Evolutionary conservation across 805 yeast species (phyloP), one percentile per base, ranked within the genome.

Genomic region (Kluyveromyces wickerhamii): DNA sequence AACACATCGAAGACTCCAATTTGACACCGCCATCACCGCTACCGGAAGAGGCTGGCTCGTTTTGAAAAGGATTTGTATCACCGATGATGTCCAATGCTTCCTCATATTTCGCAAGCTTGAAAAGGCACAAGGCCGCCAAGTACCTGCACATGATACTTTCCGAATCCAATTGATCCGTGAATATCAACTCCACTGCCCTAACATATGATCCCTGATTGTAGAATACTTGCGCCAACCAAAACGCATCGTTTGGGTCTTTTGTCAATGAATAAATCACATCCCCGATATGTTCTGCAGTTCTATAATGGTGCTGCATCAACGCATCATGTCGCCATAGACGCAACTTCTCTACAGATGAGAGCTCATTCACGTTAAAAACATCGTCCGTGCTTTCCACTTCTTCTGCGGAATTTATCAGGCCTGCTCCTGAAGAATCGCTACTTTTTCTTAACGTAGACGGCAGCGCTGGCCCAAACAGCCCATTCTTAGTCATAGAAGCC

Each of bases 311-410:
- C 48, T 88, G 95, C 79, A 82, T 77, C 37, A 82, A 58, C 0
- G 98, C 94, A 52, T 87, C 95, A 43, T 87, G 94, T 31, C 97
- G 65, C 98, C 97, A 92, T 19, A 84, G 64, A 29, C 97, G 62
- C 22, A 92, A 67, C 45, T 79, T 77, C 43, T 89, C 96, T 0
- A 88, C 92, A 38, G 83, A 92, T 0, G 95, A 72, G 26, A 55
- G 41, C 18, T 53, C 54, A 3, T 52, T 36, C 2, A 55, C 38
- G 34, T 52, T 54, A 8, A 52, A 39, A 10, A 45, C 55, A 15
- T 44, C 41, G n/a, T 44, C 34, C 5, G 45, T 37, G 1, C 44
- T 36, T 6, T 20, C 10, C 14, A 15, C 34, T 9, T n/a, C 10
- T 2, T 29, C 32, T 4, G 25, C 27, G 14, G 11, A 21, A 11